phyloP scores from a whole-genome alignment of 805 yeast genomes.

The Sugiyamaella mastotermitis region DNA sequence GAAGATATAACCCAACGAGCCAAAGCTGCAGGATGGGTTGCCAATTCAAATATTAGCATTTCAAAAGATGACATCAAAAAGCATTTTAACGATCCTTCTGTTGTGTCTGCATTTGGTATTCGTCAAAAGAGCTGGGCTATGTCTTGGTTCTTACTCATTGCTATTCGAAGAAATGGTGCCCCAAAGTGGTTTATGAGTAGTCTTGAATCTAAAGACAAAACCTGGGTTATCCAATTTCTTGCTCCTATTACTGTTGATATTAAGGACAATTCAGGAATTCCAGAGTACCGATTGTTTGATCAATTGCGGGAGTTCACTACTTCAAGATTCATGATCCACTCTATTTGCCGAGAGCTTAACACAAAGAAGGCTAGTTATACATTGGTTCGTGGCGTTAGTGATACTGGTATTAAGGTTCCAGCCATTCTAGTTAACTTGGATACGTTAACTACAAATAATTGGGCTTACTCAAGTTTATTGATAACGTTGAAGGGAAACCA shows the following conservation, averaged over 20 bases:
- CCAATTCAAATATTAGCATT: constrained; percentile 48
- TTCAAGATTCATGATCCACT: constrained; percentile 26
- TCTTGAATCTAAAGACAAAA: constrained; percentile 21
- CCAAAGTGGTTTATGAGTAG: constrained; percentile 33
- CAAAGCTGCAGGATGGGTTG: constrained; percentile 63
- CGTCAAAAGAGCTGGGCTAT: constrained; percentile 33
- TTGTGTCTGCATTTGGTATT: constrained; percentile 25
- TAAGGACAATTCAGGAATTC: constrained; percentile 4
- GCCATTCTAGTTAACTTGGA: constrained; percentile 15
- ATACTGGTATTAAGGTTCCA: constrained; percentile 7
- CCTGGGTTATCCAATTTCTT: constrained; percentile 23
- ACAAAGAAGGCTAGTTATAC: constrained; percentile 19
- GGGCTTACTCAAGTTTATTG: constrained; percentile 20
- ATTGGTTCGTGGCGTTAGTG: constrained; percentile 10
- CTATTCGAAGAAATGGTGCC: constrained; percentile 22
- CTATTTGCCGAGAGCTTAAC: constrained; percentile 27
- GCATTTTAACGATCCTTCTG: constrained; percentile 19
- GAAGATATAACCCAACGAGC: constrained; percentile 51
- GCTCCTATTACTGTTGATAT: constrained; percentile 19
- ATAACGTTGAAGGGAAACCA: constrained; percentile 9
- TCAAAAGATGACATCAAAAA: constrained; percentile 41
- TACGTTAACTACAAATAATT: constrained; percentile 10
- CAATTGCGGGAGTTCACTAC: constrained; percentile 22
- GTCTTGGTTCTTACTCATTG: constrained; percentile 36
- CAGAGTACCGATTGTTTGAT: constrained; percentile 27